A percentile compares a stretch with the other conserved stretches of the same genome.
These are phyloP conservation scores for Musa acuminata DNA, from an alignment of 176 grass and related monocot genomes.

Conservation along the genomic window DNA sequence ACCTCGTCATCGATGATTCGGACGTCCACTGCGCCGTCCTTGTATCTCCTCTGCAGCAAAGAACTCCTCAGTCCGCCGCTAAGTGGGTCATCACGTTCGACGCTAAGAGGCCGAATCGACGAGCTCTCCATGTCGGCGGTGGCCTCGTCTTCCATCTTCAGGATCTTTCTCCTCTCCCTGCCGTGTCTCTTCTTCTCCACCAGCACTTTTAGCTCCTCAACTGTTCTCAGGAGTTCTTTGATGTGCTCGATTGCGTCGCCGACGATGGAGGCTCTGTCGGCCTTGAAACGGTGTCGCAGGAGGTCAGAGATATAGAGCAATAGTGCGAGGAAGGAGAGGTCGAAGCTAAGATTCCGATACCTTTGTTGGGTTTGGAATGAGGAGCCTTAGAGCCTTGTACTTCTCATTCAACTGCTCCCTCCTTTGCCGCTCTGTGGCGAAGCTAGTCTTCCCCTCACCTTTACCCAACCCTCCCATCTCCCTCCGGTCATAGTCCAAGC, in stretches of 20 bases:
- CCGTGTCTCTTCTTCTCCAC: constrained; percentile 54
- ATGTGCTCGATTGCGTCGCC: constrained; percentile 92
- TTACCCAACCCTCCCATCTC: constrained; percentile 44
- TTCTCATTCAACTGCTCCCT: constrained; percentile 94
- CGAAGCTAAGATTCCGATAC: constrained; percentile 20
- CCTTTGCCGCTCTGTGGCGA: constrained; percentile 86
- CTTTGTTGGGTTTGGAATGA: constrained; percentile 84
- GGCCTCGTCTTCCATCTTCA: constrained; percentile 45
- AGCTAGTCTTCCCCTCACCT: constrained; percentile 62
- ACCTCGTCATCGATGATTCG: constrained; percentile 75
- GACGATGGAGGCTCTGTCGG: constrained; percentile 74
- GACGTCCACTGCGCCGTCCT: constrained; percentile 70
- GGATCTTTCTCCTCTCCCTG: constrained; percentile 40
- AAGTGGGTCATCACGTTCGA: constrained; percentile 33
- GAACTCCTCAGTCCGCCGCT: constrained; percentile 59
- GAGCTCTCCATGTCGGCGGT: constrained; percentile 58
- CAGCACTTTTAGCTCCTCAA: constrained; percentile 54
- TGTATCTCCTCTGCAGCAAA: constrained; percentile 69
- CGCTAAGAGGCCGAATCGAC: constrained; percentile 28
- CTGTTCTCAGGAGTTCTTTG: constrained; percentile 64
- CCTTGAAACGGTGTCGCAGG: constrained; percentile 26
- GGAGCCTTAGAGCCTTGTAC: constrained; percentile 58
- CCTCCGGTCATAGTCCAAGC: constrained; percentile 2
- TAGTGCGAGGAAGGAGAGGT: not conserved
- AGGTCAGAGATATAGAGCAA: not conserved